Percentiles rank a stretch among this genome's conserved stretches.
Evolutionary conservation across 305 asterid species (phyloP).

Genomic region (Ilex paraguariensis): DNA sequence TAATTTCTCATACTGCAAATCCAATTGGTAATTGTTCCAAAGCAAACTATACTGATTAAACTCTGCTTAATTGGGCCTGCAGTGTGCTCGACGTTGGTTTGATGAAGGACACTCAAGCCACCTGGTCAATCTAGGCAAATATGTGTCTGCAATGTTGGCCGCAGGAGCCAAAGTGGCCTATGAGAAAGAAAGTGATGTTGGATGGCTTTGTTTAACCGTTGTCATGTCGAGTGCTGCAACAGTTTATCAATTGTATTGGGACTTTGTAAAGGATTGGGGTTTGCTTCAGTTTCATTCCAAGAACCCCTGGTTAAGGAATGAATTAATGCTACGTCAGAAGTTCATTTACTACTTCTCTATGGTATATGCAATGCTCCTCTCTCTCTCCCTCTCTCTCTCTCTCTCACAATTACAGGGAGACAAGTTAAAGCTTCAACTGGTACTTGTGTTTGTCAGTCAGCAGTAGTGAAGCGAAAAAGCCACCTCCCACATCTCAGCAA

Average conservation of each 20-base stretch:
- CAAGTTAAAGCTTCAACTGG: no score
- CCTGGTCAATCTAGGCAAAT: slow-evolving; percentile 76
- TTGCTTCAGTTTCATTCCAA: slow-evolving; percentile 66
- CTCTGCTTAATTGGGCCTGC: background rate
- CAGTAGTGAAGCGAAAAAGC: no score
- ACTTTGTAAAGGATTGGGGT: slow-evolving; percentile 96
- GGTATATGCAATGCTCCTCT: slow-evolving; percentile 34
- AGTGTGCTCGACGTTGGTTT: slow-evolving; percentile 94
- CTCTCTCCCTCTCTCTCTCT: background rate
- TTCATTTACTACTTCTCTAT: slow-evolving; percentile 72
- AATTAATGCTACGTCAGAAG: slow-evolving; percentile 57
- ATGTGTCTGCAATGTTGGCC: slow-evolving; percentile 93
- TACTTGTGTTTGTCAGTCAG: no score
- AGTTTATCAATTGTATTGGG: slow-evolving; percentile 89
- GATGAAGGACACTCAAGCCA: slow-evolving; percentile 90
- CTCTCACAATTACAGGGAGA: no score
- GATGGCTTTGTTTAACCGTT: slow-evolving; percentile 68
- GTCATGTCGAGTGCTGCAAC: slow-evolving; percentile 71
- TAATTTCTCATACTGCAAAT: no score
- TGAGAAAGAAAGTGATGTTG: slow-evolving; percentile 62
- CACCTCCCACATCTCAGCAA: no score
- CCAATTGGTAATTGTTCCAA: background rate
- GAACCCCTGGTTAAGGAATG: slow-evolving; percentile 94
- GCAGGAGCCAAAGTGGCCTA: slow-evolving; percentile 91
- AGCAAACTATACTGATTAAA: background rate